Percentiles rank a stretch among this genome's conserved stretches.
These are phyloP conservation scores for Melastoma malabathricum DNA, from an alignment of 345 rosid genomes.

Conservation along the genomic window DNA sequence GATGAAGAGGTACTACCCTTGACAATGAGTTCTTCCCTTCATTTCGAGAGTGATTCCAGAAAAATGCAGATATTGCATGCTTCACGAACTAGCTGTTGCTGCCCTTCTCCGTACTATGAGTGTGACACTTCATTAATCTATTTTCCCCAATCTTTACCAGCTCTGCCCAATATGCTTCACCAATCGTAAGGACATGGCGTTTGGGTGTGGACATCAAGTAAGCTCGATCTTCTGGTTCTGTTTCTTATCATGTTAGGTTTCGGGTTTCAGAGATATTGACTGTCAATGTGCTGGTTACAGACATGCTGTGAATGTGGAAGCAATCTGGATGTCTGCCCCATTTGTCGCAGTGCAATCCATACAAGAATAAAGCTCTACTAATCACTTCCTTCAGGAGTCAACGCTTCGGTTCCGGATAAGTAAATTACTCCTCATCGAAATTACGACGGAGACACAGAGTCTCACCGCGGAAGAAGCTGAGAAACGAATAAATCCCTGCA, in stretches of 20 bases:
- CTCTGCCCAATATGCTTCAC: conserved; percentile 74
- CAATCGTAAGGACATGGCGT: conserved; percentile 75
- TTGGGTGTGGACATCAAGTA: conserved; percentile 99
- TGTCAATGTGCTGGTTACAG: conserved; percentile 17
- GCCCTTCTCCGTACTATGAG: neutral
- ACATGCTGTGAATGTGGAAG: conserved; percentile 82
- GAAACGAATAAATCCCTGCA: too few species aligned
- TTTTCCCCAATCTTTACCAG: conserved; percentile 23
- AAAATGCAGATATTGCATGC: neutral
- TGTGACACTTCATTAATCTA: neutral
- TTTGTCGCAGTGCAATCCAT: conserved; percentile 62
- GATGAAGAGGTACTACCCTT: conserved; percentile 45
- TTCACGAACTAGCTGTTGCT: neutral
- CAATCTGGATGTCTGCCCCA: conserved; percentile 62
- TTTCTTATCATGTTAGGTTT: neutral
- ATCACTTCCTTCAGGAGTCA: neutral
- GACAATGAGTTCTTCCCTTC: conserved; percentile 1
- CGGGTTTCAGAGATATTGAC: neutral
- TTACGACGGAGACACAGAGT: neutral
- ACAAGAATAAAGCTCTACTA: conserved; percentile 80
- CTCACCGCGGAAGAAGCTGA: neutral
- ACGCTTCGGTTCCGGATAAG: neutral
- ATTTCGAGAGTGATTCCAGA: neutral
- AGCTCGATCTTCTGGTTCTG: neutral
- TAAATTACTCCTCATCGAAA: neutral